Conservation (phyloP, 1,284 basidiomycete species). For the Heterobasidion parviporum region DNA sequence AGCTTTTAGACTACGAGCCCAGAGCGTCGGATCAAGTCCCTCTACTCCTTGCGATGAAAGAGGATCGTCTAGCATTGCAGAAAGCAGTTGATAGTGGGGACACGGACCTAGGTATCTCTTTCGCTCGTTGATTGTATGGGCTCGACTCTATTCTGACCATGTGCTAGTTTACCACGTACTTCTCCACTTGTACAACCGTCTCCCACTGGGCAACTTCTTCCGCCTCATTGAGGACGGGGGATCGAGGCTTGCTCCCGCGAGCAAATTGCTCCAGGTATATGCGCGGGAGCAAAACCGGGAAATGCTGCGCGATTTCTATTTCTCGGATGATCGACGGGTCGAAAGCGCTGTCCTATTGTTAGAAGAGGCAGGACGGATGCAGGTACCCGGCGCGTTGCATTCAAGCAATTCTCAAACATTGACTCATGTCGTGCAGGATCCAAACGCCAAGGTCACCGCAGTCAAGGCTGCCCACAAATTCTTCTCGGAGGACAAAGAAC, state of each 20-base stretch:
- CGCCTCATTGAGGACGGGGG: conserved; percentile 88
- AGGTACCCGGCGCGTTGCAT: not conserved
- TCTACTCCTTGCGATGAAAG: conserved; percentile 87
- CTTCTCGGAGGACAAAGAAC: conserved; percentile 91
- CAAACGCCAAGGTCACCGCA: conserved; percentile 58
- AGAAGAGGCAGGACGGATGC: conserved; percentile 56
- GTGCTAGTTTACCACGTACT: conserved; percentile 82
- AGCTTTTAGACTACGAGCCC: conserved; percentile 91
- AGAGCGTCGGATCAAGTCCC: conserved; percentile 92
- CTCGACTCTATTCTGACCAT: not conserved
- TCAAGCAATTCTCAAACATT: not conserved
- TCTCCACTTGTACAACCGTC: conserved; percentile 73
- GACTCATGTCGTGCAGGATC: conserved; percentile 42
- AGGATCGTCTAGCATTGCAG: conserved; percentile 80
- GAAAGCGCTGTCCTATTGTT: conserved; percentile 85
- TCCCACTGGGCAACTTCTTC: conserved; percentile 92
- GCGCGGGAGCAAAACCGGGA: conserved; percentile 86
- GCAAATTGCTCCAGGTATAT: conserved; percentile 76
- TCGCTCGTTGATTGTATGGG: conserved; percentile 1
- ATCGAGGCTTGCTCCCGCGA: conserved; percentile 63
- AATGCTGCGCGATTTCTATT: conserved; percentile 94
- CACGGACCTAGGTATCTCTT: conserved; percentile 76
- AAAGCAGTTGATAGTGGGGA: conserved; percentile 95
- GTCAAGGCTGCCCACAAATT: conserved; percentile 85
- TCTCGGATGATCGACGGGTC: conserved; percentile 91